Percentiles rank a stretch among this genome's conserved stretches.
Conservation (phyloP, 2,329 filamentous ascomycete species). For the Fusarium brachygibbosum region DNA sequence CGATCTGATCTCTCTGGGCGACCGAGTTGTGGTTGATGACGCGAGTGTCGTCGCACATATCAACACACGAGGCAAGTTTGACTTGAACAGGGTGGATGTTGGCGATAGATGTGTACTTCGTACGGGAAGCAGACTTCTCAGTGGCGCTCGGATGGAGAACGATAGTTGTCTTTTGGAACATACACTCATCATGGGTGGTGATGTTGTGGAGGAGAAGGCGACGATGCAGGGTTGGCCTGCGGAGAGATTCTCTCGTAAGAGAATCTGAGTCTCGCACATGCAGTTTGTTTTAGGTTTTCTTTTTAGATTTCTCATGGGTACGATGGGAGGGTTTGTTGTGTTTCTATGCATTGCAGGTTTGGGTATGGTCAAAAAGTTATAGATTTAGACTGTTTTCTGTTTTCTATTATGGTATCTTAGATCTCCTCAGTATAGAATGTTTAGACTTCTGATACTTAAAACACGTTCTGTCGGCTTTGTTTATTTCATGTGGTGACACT, state of each 20-base stretch:
- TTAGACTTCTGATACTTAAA: not conserved
- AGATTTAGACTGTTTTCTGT: not conserved
- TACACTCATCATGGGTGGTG: conserved; percentile 24
- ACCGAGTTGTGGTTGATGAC: conserved; percentile 13
- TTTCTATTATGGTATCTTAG: not conserved
- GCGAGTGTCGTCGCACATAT: conserved; percentile 23
- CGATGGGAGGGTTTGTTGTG: not conserved
- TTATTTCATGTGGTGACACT: not conserved
- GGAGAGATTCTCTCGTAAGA: conserved; percentile 6
- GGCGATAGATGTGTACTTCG: conserved; percentile 13
- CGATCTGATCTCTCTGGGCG: not conserved
- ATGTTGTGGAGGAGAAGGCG: conserved; percentile 12
- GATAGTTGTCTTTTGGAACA: conserved; percentile 22
- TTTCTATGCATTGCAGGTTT: not conserved
- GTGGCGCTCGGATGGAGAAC: conserved; percentile 18
- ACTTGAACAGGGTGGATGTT: conserved; percentile 14
- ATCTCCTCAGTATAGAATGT: not conserved
- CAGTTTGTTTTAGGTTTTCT: not conserved
- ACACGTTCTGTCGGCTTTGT: fast-evolving
- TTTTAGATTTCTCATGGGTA: not conserved
- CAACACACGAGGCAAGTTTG: conserved; percentile 22
- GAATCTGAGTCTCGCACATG: not conserved
- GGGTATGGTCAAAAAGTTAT: not conserved
- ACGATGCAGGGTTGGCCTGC: conserved; percentile 26
- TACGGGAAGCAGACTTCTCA: conserved; percentile 13